Base-by-base conservation (phyloP, 352 stramenopile species). In the Phytophthora lateralis region DNA sequence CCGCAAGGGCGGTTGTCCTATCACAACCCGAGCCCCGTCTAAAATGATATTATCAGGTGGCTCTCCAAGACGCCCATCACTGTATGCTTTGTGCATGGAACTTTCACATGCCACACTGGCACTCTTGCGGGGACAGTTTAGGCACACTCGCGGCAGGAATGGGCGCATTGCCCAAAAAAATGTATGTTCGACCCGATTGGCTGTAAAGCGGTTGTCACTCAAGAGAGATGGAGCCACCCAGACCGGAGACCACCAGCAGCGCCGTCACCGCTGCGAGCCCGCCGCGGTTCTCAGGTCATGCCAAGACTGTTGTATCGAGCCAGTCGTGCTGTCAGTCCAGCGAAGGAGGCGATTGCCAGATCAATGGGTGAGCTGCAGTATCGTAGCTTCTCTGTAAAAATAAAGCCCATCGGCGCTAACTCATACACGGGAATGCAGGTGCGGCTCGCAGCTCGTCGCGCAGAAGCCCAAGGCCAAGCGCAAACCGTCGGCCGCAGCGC, bases 231-330 rank as follows among this genome's bases (percentile, higher is more conserved):
- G 32, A 50, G n/a, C 52, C 20, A 6, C 17, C 24, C 4, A 45
- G 42, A 41, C 32, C 26, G 7, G 52, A 56, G 45, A 52, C 52
- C 11, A 27, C 17, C n/a, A 21, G 2, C 37, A 21, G 1, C n/a
- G n/a, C 7, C n/a, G 21, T n/a, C 37, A 11, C 38, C 27, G n/a
- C 27, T 5, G 35, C 52, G 0, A 60, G 60, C 18, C 84, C 81
- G 12, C 68, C 66, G 39, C 81, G 80, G 43, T 93, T 93, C 55
- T 93, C 84, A 0, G 84, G 84, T 11, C 74, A 81, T 45, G 69
- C 17, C 38, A 70, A 63, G 65, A 17, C 32, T n/a, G 17, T 39
- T 29, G 32, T 5, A 24, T 29, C 34, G 5, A 45, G 21, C 11
- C 35, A 38, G 20, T 51, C 34, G 34, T 76, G 59, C 55, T 73